Conservation (phyloP, 345 rosid species). For the Eucalyptus leucophloia region DNA sequence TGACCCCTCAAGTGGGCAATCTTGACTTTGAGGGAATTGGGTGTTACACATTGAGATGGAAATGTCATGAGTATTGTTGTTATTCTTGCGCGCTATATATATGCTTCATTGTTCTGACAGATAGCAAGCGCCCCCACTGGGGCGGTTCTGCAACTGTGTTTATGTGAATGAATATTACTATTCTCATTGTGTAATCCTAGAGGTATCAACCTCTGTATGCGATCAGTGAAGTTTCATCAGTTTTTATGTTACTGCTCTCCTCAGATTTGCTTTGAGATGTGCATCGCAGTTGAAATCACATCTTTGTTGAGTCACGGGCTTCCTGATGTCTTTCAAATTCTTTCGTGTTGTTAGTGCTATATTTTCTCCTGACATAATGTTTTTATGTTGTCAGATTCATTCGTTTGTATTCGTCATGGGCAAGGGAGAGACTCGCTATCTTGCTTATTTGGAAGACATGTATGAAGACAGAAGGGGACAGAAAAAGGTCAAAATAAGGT, state of each 20-base stretch:
- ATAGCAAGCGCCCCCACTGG: neutral
- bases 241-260: neutral
- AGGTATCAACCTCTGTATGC: neutral
- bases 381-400: slow-evolving; percentile 36
- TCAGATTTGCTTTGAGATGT: neutral
- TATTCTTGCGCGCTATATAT: neutral
- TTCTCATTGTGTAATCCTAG: neutral
- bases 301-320: neutral
- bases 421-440: slow-evolving; percentile 63
- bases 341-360: neutral
- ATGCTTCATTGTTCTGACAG: neutral
- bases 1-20: neutral
- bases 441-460: slow-evolving; percentile 98
- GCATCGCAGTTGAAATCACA: neutral
- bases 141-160: neutral
- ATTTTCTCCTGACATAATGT: neutral
- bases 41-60: neutral
- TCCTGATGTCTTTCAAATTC: neutral
- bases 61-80: neutral
- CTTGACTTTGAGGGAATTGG: neutral
- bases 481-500: slow-evolving; percentile 89
- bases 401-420: slow-evolving; percentile 96
- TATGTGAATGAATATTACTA: neutral
- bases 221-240: neutral
- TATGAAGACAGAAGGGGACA: slow-evolving; percentile 93